Evolutionary conservation across 2,329 filamentous ascomycete genomes (phyloP).

Genomic region (Fusarium nodosum): DNA sequence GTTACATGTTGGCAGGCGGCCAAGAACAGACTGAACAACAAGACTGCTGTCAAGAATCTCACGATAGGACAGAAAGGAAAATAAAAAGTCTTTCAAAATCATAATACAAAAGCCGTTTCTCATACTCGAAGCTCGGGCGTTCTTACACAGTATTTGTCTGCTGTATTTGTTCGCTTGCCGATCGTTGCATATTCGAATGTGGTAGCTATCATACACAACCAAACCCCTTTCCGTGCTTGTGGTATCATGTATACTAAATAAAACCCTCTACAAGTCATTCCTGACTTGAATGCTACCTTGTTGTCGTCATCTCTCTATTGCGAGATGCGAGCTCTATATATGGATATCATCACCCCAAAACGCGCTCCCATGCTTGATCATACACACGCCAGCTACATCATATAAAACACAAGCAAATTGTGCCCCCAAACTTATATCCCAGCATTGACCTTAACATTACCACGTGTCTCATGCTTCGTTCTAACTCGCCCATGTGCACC

Average conservation of each 20-base stretch:
- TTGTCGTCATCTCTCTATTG: conserved; percentile 28
- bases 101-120: conserved; percentile 1
- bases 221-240: conserved; percentile 6
- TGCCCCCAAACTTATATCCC: conserved; percentile 12
- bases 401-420: conserved; percentile 28
- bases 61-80: background rate
- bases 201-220: conserved; percentile 14
- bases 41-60: background rate
- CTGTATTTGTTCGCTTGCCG: background rate
- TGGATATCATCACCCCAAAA: conserved; percentile 37
- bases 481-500: conserved; percentile 6
- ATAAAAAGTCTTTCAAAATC: background rate
- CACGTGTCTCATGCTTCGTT: conserved; percentile 21
- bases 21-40: conserved; percentile 9
- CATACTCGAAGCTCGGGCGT: background rate
- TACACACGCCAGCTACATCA: conserved; percentile 35
- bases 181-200: background rate
- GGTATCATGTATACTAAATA: conserved; percentile 22
- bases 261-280: conserved; percentile 23
- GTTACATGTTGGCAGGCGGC: conserved; percentile 3
- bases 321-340: conserved; percentile 43
- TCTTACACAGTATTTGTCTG: background rate
- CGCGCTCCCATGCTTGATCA: conserved; percentile 16
- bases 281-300: conserved; percentile 22
- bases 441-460: conserved; percentile 17